These are phyloP conservation scores for Hortiboletus campestris DNA, from an alignment of 768 basidiomycete species.

Conservation along the genomic window DNA sequence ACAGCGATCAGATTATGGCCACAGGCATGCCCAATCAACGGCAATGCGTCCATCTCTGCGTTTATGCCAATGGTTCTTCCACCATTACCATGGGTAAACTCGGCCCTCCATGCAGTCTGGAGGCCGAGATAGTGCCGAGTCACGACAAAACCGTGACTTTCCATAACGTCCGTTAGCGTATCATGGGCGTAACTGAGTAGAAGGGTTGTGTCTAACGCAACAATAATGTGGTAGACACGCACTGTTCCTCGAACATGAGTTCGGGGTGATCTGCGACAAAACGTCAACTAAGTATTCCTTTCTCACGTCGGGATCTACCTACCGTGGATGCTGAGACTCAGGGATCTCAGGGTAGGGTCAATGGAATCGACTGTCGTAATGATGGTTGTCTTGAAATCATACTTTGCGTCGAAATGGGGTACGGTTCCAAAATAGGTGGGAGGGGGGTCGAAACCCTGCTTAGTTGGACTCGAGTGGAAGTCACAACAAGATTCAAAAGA, in stretches of 20 bases:
- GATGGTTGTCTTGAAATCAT: constrained; percentile 52
- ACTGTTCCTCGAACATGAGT: constrained; percentile 64
- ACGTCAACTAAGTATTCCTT: constrained; percentile 4
- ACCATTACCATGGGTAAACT: constrained; percentile 55
- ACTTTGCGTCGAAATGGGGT: constrained; percentile 9
- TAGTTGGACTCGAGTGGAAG: constrained; percentile 35
- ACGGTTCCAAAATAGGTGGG: constrained; percentile 40
- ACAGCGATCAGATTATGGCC: constrained; percentile 85
- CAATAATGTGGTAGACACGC: constrained; percentile 18
- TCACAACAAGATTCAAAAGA: constrained; percentile 45
- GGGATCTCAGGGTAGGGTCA: constrained; percentile 49
- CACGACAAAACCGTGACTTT: constrained; percentile 63
- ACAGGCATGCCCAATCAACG: constrained; percentile 62
- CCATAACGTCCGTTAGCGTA: constrained; percentile 64
- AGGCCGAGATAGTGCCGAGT: constrained; percentile 69
- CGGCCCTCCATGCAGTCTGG: constrained; percentile 76
- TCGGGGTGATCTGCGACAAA: constrained; percentile 59
- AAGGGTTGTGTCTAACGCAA: constrained; percentile 5
- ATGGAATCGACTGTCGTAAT: constrained; percentile 52
- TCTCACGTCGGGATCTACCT: constrained; percentile 15
- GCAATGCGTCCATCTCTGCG: constrained; percentile 70
- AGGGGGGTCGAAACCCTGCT: constrained; percentile 31
- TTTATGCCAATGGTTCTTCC: constrained; percentile 75
- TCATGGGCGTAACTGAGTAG: constrained; percentile 67
- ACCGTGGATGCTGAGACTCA: constrained; percentile 78